Evolutionary conservation across 1,284 basidiomycete genomes (phyloP).

Genomic region (Leccinum variabile): DNA sequence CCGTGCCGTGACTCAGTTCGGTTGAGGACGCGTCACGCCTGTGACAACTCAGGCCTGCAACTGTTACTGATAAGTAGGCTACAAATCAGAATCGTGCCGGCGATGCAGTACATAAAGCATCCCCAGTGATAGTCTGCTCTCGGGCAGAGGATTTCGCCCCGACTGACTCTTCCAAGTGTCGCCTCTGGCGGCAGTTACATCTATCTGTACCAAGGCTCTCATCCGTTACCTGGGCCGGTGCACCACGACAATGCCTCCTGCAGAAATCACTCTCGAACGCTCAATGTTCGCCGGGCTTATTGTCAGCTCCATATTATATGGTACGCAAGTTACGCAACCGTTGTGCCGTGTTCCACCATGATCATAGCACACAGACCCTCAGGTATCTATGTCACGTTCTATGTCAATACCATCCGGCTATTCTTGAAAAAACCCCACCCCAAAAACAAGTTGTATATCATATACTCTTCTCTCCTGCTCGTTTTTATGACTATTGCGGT

Average conservation of each 20-base stretch:
- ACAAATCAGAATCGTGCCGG: background rate
- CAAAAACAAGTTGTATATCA: conserved; percentile 2
- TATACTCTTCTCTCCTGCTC: conserved; percentile 4
- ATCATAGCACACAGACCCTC: background rate
- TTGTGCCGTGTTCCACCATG: background rate
- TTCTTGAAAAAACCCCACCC: background rate
- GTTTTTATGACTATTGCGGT: conserved; percentile 3
- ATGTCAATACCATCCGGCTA: conserved; percentile 1
- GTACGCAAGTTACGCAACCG: background rate
- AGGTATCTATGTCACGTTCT: conserved; percentile 4
- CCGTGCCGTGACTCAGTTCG: too few relatives aligned
- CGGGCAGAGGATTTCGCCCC: background rate
- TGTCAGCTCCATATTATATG: conserved; percentile 2
- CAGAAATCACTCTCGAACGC: conserved; percentile 3
- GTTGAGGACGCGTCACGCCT: too few relatives aligned
- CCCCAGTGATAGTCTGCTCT: too few relatives aligned
- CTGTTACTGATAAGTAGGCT: too few relatives aligned
- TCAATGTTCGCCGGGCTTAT: conserved; percentile 5
- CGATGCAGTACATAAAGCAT: background rate
- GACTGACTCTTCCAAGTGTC: background rate
- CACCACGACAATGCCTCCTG: background rate
- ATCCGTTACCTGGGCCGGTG: background rate
- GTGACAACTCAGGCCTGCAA: too few relatives aligned
- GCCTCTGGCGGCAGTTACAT: background rate
- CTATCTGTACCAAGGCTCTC: background rate